Conservation (phyloP, 1,284 basidiomycete genomes). For the Cutaneotrichosporon dermatis region DNA sequence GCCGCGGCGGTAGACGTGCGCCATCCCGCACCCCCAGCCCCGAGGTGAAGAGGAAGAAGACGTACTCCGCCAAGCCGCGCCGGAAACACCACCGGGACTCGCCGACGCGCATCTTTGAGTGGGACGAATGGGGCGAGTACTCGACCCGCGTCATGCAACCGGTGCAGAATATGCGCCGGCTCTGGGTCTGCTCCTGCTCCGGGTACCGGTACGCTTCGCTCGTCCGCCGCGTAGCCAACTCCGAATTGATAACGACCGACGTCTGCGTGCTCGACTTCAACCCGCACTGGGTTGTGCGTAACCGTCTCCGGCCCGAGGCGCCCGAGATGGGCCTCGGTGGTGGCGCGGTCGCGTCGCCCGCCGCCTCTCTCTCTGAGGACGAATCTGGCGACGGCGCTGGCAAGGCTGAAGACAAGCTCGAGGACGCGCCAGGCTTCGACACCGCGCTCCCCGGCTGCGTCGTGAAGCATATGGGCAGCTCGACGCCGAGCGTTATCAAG, state of each 20-base stretch:
- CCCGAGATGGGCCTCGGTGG: not conserved
- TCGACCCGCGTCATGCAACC: slow-evolving; percentile 32
- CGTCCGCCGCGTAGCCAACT: slow-evolving; percentile 2
- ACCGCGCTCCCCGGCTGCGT: slow-evolving; percentile 4
- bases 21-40: not conserved
- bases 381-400: too few species aligned
- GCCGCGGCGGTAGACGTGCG: not conserved
- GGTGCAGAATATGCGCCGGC: slow-evolving; percentile 22
- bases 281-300: slow-evolving; percentile 23
- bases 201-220: slow-evolving; percentile 43
- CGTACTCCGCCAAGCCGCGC: not conserved
- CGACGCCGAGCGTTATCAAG: slow-evolving; percentile 20
- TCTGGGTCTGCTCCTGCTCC: slow-evolving; percentile 47
- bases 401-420: not conserved
- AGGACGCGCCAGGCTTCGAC: not conserved
- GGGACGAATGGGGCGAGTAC: slow-evolving; percentile 42
- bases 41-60: slow-evolving; percentile 3
- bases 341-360: too few species aligned
- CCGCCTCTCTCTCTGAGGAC: too few species aligned
- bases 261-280: slow-evolving; percentile 38
- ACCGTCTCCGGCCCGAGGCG: not conserved
- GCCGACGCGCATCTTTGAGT: slow-evolving; percentile 14
- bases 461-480: not conserved
- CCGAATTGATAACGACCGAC: not conserved
- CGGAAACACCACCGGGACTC: not conserved